phyloP scores from a whole-genome alignment of 331 rosid genomes.

The Saraca asoca region DNA sequence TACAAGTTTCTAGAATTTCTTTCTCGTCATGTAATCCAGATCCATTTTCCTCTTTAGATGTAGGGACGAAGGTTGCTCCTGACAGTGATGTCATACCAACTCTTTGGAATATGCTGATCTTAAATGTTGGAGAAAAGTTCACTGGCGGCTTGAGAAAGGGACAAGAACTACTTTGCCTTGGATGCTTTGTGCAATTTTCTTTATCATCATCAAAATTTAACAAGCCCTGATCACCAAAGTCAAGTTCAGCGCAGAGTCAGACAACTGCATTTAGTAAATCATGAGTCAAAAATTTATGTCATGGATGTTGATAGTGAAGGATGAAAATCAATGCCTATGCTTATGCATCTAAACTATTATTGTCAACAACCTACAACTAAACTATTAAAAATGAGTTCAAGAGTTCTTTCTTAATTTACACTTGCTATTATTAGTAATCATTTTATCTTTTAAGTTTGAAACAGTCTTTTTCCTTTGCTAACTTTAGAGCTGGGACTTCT shows the following conservation, averaged over 20 bases:
- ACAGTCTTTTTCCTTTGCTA: no score
- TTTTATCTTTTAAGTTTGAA: neutral
- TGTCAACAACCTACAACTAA: neutral
- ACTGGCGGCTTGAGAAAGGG: conserved; percentile 72
- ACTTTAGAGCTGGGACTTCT: conserved; percentile 3
- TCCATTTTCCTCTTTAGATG: conserved; percentile 54
- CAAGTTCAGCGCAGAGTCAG: conserved; percentile 34
- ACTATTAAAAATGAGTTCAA: conserved; percentile 12
- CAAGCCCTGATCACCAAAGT: conserved; percentile 53
- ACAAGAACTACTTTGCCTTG: conserved; percentile 60
- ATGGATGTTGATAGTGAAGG: conserved; percentile 13
- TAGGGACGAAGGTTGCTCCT: conserved; percentile 44
- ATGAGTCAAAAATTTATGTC: conserved; percentile 17
- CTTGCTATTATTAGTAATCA: conserved; percentile 13
- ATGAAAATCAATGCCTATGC: neutral
- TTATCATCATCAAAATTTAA: conserved; percentile 2
- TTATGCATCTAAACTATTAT: neutral
- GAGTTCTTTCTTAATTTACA: conserved; percentile 21
- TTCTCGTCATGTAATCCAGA: conserved; percentile 45
- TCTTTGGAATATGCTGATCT: conserved; percentile 56
- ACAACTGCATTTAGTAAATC: conserved; percentile 34
- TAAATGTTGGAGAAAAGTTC: conserved; percentile 65
- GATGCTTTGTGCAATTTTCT: conserved; percentile 41
- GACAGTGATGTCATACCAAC: conserved; percentile 52
- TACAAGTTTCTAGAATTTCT: no score